phyloP scores from a whole-genome alignment of 257 asterid genomes.

The Nicotiana knightiana region DNA sequence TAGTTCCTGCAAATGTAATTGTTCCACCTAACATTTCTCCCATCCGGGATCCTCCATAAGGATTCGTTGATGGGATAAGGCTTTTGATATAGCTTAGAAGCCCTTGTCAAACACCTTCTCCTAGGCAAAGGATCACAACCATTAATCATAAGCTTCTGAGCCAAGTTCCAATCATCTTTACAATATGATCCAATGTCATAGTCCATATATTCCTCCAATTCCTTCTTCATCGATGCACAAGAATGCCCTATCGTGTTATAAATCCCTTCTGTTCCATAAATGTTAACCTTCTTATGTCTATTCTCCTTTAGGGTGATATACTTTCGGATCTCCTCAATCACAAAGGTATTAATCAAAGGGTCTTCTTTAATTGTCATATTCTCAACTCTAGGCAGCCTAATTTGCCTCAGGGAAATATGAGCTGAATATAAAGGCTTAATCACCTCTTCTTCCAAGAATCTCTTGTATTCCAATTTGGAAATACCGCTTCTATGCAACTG shows the following conservation, averaged over 20 bases:
- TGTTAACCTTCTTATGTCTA: constrained; percentile 51
- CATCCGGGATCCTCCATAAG: constrained; percentile 74
- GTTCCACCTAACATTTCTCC: constrained; percentile 88
- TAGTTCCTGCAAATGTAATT: constrained; percentile 68
- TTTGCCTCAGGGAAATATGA: constrained; percentile 78
- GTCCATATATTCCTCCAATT: constrained; percentile 82
- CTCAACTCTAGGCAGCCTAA: constrained; percentile 50
- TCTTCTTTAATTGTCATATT: constrained; percentile 44
- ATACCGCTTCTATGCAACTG: constrained; percentile 27
- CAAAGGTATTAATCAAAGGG: constrained; percentile 62
- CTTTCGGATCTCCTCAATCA: constrained; percentile 80
- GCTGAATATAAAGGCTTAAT: constrained; percentile 75
- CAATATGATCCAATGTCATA: constrained; percentile 86
- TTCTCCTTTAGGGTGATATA: constrained; percentile 75
- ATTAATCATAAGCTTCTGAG: constrained; percentile 69
- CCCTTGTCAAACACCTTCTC: constrained; percentile 73
- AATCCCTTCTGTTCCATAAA: constrained; percentile 52
- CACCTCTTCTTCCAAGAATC: constrained; percentile 60
- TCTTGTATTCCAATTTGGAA: constrained; percentile 52
- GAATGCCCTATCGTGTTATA: constrained; percentile 80
- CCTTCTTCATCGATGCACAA: constrained; percentile 60
- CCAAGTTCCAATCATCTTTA: constrained; percentile 79
- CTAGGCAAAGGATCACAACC: constrained; percentile 91
- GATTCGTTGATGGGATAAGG: constrained; percentile 85
- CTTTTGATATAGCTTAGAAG: constrained; percentile 65